Evolutionary conservation across 2,329 filamentous ascomycete species (phyloP).

Genomic region (Plectosphaerella plurivora): DNA sequence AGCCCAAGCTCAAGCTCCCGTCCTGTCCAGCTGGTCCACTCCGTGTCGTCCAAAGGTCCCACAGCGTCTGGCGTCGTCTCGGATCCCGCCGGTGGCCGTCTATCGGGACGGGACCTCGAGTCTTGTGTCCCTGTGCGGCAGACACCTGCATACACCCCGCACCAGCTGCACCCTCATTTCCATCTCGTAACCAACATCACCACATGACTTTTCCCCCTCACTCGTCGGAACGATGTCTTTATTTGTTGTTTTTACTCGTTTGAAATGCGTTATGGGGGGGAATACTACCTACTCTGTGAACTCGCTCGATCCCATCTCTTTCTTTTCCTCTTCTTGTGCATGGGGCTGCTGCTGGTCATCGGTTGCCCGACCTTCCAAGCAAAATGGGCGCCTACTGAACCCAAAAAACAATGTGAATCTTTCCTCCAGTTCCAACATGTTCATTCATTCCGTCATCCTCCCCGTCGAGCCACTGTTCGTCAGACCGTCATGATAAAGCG

Average conservation of each 20-base stretch:
- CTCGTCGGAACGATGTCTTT: background rate
- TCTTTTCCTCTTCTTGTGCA: background rate
- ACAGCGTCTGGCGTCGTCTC: background rate
- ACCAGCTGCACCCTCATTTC: too few species aligned
- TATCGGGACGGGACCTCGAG: too few species aligned
- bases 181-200: too few species aligned
- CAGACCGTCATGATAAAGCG: too few species aligned
- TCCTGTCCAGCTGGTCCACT: too few species aligned
- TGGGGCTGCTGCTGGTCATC: background rate
- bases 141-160: background rate
- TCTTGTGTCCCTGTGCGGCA: background rate
- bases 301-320: background rate
- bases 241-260: background rate
- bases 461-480: too few species aligned
- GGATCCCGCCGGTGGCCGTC: slow-evolving; percentile 3
- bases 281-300: background rate
- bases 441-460: too few species aligned
- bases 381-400: background rate
- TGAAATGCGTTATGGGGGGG: background rate
- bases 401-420: too few species aligned
- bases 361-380: background rate
- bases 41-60: too few species aligned
- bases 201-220: too few species aligned
- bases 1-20: too few species aligned
- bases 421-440: too few species aligned